Base-by-base conservation (phyloP, 495 filamentous ascomycete species). In the Aspergillus coremiiformis region DNA sequence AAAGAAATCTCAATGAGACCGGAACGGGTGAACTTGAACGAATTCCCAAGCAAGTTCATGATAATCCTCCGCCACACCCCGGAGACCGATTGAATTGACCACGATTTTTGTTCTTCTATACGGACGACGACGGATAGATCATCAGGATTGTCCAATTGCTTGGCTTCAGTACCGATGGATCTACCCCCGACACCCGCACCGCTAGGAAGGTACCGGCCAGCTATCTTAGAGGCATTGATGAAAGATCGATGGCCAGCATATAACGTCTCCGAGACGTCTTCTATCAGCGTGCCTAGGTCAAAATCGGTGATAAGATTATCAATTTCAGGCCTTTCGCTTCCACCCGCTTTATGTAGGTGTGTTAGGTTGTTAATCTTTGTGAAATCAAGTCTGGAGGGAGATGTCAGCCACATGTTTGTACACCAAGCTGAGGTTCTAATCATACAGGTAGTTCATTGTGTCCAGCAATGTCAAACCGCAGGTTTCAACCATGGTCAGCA, bases 31-130 rank as follows among this genome's bases (percentile, higher is more conserved):
- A 84, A 89, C 54, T 90, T 90, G 41, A 89, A 67, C 0, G 86
- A 78, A 59, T 90, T 90, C 11, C 85, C 83, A 32, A 86, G 75
- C 1, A 89, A 60, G 57, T 90, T 89, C 80, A 87, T 84, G 22
- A 89, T 72, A 12, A 88, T 73, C 21, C 85, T 69, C 20, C 82
- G 71, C 64, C 85, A 74, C 0, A 81, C 84, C 4, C 84, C 84
- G 0, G 82, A 77, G 15, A 86, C 74, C 0, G 78, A 77, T 2
- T 66, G 62, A 56, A 83, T 81, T 17, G 72, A 57, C 71, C 79
- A 85, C 45, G 75, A 68, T 8, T 64, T 61, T 5, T 69, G 57
- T 8, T 67, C 66, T 45, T 83, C 76, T 30, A 86, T 74, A 53
- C 82, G 77, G 14, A 86, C 61, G 32, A 81, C 69, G 8, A 84